Percentiles rank a stretch among this genome's conserved stretches.
Evolutionary conservation across 352 stramenopile species (phyloP).

Genomic region (Pythium coloratum): DNA sequence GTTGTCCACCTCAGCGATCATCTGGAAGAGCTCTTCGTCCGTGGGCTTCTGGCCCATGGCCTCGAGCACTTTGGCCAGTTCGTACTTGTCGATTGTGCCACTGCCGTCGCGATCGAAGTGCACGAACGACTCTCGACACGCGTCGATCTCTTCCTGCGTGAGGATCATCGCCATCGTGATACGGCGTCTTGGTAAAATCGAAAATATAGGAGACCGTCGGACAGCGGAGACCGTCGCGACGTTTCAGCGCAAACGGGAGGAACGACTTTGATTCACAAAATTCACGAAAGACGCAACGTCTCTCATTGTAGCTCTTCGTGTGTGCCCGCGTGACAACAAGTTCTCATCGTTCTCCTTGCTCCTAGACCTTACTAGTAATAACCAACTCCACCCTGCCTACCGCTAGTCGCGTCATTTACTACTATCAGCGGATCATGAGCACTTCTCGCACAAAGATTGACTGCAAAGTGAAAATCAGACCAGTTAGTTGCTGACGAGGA

Average conservation of each 20-base stretch:
- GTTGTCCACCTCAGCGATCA: conserved; percentile 94
- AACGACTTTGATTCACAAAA: not conserved
- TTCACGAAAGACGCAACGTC: not conserved
- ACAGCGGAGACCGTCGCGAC: not conserved
- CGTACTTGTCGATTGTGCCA: conserved; percentile 95
- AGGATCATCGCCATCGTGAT: conserved; percentile 75
- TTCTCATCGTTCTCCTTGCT: too few relatives aligned
- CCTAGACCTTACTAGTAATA: not conserved
- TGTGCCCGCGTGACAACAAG: conserved; percentile 1
- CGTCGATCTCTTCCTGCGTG: conserved; percentile 96
- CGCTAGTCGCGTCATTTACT: not conserved
- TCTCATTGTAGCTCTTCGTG: not conserved
- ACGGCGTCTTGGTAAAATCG: not conserved
- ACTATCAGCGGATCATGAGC: conserved; percentile 37
- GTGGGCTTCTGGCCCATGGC: conserved; percentile 97
- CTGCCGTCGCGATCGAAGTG: conserved; percentile 96
- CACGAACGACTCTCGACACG: conserved; percentile 95
- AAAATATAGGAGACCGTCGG: not conserved
- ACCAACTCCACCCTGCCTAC: not conserved
- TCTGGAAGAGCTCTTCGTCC: conserved; percentile 97
- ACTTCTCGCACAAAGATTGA: conserved; percentile 50
- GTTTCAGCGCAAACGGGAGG: not conserved
- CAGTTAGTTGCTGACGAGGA: not conserved
- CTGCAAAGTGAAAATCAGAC: conserved; percentile 24
- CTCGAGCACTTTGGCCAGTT: conserved; percentile 94